Conservation (phyloP, 495 filamentous ascomycete species). For the Letharia lupina region DNA sequence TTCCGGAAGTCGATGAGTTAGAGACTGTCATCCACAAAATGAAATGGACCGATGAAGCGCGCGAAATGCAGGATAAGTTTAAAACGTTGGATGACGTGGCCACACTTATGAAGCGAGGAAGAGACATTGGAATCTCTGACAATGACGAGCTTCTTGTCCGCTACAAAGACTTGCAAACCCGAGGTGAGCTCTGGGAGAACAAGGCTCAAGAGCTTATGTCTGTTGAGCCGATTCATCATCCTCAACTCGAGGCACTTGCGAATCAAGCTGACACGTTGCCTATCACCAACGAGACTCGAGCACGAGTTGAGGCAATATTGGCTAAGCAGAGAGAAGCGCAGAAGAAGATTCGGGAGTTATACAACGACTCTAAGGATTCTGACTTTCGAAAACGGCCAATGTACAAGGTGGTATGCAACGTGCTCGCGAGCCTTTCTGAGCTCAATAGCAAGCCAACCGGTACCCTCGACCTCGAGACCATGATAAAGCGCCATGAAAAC, state of each 20-base stretch:
- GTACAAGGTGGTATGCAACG: conserved; percentile 82
- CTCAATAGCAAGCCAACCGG: conserved; percentile 86
- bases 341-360: conserved; percentile 71
- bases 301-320: conserved; percentile 80
- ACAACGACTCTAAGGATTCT: conserved; percentile 62
- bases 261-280: conserved; percentile 68
- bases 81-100: conserved; percentile 65
- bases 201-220: conserved; percentile 92
- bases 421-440: conserved; percentile 77
- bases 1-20: conserved; percentile 82
- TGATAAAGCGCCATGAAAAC: conserved; percentile 93
- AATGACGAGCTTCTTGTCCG: conserved; percentile 67
- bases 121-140: conserved; percentile 64
- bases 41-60: conserved; percentile 78
- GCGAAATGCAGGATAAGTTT: conserved; percentile 50
- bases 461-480: conserved; percentile 86
- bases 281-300: conserved; percentile 71
- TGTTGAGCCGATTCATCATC: conserved; percentile 82
- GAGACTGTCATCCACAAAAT: conserved; percentile 73
- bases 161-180: conserved; percentile 64
- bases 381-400: conserved; percentile 74
- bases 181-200: conserved; percentile 80
- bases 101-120: conserved; percentile 66
- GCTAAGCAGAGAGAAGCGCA: conserved; percentile 95
- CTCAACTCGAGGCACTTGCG: conserved; percentile 86